Percentiles rank a stretch among this genome's conserved stretches.
Conservation (phyloP, 192 early-diverging fungal species). For the Umbelopsis sp. region DNA sequence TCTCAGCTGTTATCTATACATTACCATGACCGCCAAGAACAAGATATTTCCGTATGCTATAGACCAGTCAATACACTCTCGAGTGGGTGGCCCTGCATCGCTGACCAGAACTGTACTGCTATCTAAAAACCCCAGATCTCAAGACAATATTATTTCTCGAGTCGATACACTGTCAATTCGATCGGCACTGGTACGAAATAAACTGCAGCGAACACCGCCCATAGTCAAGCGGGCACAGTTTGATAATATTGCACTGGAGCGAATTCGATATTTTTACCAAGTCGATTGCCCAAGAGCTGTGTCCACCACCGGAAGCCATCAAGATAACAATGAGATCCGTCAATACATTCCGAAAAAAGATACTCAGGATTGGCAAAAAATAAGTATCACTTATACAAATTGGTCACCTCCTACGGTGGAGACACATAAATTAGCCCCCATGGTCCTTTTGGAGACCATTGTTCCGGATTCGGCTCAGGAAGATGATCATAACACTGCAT, state of each 20-base stretch:
- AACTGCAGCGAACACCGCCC: background rate
- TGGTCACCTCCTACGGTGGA: background rate
- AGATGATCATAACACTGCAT: background rate
- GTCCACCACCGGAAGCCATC: background rate
- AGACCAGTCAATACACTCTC: background rate
- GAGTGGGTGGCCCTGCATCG: too few relatives aligned
- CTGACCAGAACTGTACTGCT: too few relatives aligned
- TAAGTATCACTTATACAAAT: slow-evolving; percentile 9
- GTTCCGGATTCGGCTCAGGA: background rate
- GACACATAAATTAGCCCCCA: background rate
- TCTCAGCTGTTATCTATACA: background rate
- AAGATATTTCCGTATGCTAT: background rate
- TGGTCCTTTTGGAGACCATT: slow-evolving; percentile 17
- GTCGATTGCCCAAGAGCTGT: background rate
- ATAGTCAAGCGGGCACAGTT: background rate
- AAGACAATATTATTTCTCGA: too few relatives aligned
- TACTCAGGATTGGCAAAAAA: slow-evolving; percentile 4
- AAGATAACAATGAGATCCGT: slow-evolving; percentile 15
- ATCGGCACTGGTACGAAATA: too few relatives aligned
- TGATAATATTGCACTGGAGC: slow-evolving; percentile 14
- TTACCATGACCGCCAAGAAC: slow-evolving; percentile 6
- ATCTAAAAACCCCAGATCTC: too few relatives aligned
- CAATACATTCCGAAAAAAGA: slow-evolving; percentile 17
- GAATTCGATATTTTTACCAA: slow-evolving; percentile 10
- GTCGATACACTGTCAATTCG: too few relatives aligned